phyloP scores from a whole-genome alignment of 345 rosid genomes.

The Stellera chamaejasme region DNA sequence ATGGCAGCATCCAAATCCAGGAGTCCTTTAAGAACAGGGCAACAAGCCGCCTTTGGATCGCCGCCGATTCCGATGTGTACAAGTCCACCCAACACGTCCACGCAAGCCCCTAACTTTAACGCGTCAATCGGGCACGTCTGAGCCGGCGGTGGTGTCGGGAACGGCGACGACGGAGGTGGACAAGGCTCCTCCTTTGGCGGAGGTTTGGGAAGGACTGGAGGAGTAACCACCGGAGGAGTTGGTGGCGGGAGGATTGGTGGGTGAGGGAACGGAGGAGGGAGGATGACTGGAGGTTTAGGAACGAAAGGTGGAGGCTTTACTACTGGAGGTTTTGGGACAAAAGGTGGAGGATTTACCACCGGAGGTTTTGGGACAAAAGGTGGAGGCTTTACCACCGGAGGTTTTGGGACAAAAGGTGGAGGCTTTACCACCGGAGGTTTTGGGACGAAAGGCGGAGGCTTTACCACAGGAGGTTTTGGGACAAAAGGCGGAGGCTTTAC shows the following conservation, averaged over 20 bases:
- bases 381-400: slow-evolving; percentile 7
- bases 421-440: slow-evolving; percentile 19
- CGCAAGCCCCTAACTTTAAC: slow-evolving; percentile 73
- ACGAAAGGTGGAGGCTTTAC: slow-evolving; percentile 17
- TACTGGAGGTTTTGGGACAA: neutral
- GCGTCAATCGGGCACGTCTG: slow-evolving; percentile 72
- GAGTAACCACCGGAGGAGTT: slow-evolving; percentile 15
- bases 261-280: slow-evolving; percentile 6
- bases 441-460: slow-evolving; percentile 20
- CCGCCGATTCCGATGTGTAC: slow-evolving; percentile 69
- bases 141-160: slow-evolving; percentile 29
- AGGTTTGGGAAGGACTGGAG: slow-evolving; percentile 10
- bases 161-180: slow-evolving; percentile 33
- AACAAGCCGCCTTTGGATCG: slow-evolving; percentile 65
- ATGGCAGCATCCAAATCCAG: slow-evolving; percentile 77
- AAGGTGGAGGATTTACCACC: neutral
- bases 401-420: slow-evolving; percentile 21
- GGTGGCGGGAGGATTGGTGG: slow-evolving; percentile 27
- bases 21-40: slow-evolving; percentile 74
- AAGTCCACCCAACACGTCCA: slow-evolving; percentile 80
- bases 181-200: slow-evolving; percentile 35
- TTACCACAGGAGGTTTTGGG: slow-evolving; percentile 6
- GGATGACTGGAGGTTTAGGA: slow-evolving; percentile 18
- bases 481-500: slow-evolving; percentile 10
- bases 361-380: slow-evolving; percentile 16